Evolutionary conservation across 2,329 filamentous ascomycete genomes (phyloP), one percentile per base, ranked within the genome.

Genomic region (Sporothrix luriei): DNA sequence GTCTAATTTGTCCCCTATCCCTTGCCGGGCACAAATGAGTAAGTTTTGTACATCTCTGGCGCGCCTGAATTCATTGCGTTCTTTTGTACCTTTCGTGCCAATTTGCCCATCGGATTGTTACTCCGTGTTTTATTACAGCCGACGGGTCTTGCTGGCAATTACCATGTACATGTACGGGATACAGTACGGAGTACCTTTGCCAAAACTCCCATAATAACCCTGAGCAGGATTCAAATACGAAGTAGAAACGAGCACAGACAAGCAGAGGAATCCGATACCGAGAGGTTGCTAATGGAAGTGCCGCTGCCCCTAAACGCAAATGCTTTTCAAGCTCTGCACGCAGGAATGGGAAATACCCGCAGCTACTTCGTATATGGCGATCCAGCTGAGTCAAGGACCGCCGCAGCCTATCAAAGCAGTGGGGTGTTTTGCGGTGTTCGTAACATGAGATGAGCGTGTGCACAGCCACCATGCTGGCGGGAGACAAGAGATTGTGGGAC

Each of bases 341-440:
- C 10, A 43, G 21, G n/a, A 11, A 10, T 57, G 21, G 10, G 21
- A 62, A n/a, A 46, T 46, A 62, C 38, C 24, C 46, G 57, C 38
- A 26, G 38, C 40, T 26, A 14, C n/a, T n/a, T n/a, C n/a, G n/a
- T n/a, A n/a, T n/a, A 38, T 62, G 38, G 57, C 38, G 38, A 62
- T 62, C 57, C 26, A 38, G 57, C 57, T 46, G 57, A 24, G 24
- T 38, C 57, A 62, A 62, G 57, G 46, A 62, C 38, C 21, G 57
- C 57, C 13, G 26, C 57, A 38, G 7, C 57, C 57, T 24, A 43
- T 13, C 57, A 26, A 40, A 43, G 38, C n/a, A 46, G 14, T 6
- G 16, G 21, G 9, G 26, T 26, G 21, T 24, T 3, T 29, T n/a
- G 19, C 11, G 38, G 40, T 46, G 57, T 6, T 62, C 57, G 57